A percentile compares a stretch with the other conserved stretches of the same genome.
These are phyloP conservation scores for Umbellularia californica DNA, from an alignment of 164 flowering plant species.

Conservation along the genomic window DNA sequence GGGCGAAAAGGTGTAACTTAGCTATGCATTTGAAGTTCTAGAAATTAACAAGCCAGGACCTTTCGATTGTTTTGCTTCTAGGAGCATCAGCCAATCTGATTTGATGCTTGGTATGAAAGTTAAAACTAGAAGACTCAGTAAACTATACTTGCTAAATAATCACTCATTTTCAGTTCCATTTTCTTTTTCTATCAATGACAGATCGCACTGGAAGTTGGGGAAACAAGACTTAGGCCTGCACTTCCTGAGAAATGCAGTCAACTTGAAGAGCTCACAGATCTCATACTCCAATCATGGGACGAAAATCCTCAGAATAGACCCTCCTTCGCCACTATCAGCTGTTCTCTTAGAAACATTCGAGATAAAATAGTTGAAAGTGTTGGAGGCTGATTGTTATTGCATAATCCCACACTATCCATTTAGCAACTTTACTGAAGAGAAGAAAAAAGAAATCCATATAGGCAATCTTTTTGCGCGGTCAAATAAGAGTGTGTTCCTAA, in stretches of 20 bases:
- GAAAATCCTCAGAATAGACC: constrained; percentile 41
- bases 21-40: too few species aligned
- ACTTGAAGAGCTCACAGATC: constrained; percentile 36
- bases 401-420: background rate
- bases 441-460: too few species aligned
- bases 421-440: background rate
- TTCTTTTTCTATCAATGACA: constrained; percentile 15
- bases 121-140: background rate
- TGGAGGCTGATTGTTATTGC: background rate
- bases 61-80: background rate
- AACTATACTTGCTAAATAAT: background rate
- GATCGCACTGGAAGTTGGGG: constrained; percentile 59
- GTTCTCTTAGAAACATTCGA: constrained; percentile 27
- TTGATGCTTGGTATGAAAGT: background rate
- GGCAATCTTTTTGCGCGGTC: background rate
- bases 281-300: constrained; percentile 47
- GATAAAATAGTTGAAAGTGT: constrained; percentile 5
- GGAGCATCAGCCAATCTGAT: background rate
- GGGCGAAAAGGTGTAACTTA: too few species aligned
- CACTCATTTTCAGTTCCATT: background rate
- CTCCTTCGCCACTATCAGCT: constrained; percentile 40
- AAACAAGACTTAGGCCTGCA: constrained; percentile 46
- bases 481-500: background rate
- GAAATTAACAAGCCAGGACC: background rate
- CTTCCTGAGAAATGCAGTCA: constrained; percentile 32